A percentile compares a stretch with the other conserved stretches of the same genome.
Conservation (phyloP, 371 early-diverging fungal species). For the Mortierella sp. region DNA sequence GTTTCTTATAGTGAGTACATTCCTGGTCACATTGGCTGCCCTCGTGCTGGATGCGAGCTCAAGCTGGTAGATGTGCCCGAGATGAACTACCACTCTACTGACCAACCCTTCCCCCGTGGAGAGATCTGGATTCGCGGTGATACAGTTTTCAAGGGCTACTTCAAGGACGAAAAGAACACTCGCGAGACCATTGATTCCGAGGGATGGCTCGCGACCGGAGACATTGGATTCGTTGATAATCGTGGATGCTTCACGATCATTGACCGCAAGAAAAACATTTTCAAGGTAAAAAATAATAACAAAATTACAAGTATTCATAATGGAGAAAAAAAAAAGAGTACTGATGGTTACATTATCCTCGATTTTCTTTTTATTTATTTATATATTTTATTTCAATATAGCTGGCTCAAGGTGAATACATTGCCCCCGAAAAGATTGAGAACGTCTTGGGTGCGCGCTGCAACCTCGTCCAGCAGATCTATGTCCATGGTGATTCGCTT, state of each 20-base stretch:
- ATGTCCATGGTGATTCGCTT: constrained; percentile 90
- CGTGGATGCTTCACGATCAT: constrained; percentile 88
- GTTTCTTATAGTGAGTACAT: constrained; percentile 56
- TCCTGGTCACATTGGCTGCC: constrained; percentile 84
- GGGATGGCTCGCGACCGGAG: constrained; percentile 95
- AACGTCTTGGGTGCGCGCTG: constrained; percentile 56
- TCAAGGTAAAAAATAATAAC: too few species aligned
- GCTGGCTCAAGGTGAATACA: constrained; percentile 93
- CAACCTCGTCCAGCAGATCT: constrained; percentile 67
- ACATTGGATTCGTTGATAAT: constrained; percentile 87
- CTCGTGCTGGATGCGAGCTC: constrained; percentile 67
- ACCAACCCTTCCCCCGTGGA: constrained; percentile 85
- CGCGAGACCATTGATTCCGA: constrained; percentile 81
- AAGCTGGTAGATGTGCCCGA: constrained; percentile 95
- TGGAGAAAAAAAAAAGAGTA: too few species aligned
- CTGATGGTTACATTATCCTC: too few species aligned
- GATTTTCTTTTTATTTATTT: constrained; percentile 3
- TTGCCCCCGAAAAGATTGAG: constrained; percentile 95
- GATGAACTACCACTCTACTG: constrained; percentile 84
- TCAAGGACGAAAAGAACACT: constrained; percentile 90
- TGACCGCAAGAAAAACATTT: constrained; percentile 98
- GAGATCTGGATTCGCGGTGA: constrained; percentile 93
- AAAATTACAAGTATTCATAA: too few species aligned
- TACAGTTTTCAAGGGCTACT: constrained; percentile 87
- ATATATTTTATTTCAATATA: neutral